Base-by-base conservation (phyloP, 208 protist genomes). In the Trypanosoma avium region DNA sequence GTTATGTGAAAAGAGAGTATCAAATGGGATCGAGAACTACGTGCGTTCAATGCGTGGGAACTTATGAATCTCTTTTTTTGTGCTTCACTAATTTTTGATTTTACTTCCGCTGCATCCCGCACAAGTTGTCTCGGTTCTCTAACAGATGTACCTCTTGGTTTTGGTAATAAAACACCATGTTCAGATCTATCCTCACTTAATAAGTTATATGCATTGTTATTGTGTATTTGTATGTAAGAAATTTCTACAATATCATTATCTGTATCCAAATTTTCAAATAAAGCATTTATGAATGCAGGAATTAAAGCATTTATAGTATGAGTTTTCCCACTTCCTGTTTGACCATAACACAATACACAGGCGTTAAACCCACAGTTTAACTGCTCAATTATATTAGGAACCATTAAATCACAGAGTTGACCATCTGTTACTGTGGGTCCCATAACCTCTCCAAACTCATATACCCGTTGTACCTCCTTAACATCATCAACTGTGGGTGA, bases 141-240 rank as follows among this genome's bases (percentile, higher is more conserved):
- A 15, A 78, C 71, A 12, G 70, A 24, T 13, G 45, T 33, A 19
- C 73, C 77, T 33, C 54, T 52, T 43, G 80, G 73, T 15, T 67
- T 67, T 26, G 61, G 46, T 36, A 67, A 33, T 15, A 50, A 35
- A n/a, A 52, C 35, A 5, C 59, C 65, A 26, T 67, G 50, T 13
- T 65, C 48, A 42, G 70, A 62, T 52, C 24, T 60, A 12, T 21
- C 63, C 21, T 48, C 42, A 21, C 69, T 73, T 6, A 94, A 74
- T 45, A 90, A 30, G 55, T 89, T 78, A 70, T 94, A 91, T 32
- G 82, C 76, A 47, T 69, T 71, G 67, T 91, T 82, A 38, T 84
- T 81, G 72, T 88, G 77, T 9, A 94, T 84, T 52, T 91, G 81
- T 54, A 94, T 81, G 71, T 84, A 90, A 22, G 81, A 91, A 21